phyloP scores from a whole-genome alignment of 2,329 filamentous ascomycete genomes.

The Apiospora arundinis region DNA sequence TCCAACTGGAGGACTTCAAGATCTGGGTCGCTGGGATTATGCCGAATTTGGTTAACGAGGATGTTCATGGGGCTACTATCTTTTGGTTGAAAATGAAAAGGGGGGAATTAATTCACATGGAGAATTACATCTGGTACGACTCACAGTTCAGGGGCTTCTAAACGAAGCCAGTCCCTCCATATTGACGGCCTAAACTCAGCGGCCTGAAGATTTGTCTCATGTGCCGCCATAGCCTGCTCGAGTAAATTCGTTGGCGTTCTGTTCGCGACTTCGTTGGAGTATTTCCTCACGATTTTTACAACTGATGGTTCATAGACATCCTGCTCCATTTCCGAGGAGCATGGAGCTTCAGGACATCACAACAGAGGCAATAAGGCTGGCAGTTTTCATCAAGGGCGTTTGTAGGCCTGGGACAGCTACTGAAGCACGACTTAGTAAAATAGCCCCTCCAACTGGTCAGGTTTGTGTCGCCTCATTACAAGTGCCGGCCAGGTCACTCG shows the following conservation, averaged over 20 bases:
- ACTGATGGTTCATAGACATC: neutral
- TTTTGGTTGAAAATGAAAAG: too few species aligned
- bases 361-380: neutral
- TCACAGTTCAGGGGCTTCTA: slow-evolving; percentile 5
- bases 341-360: neutral
- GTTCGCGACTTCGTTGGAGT: neutral
- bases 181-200: neutral
- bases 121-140: neutral
- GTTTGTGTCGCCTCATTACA: neutral
- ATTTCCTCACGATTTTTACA: neutral
- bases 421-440: neutral
- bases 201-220: slow-evolving; percentile 8
- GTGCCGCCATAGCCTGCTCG: slow-evolving; percentile 20
- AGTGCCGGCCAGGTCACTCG: neutral
- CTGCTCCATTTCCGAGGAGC: neutral
- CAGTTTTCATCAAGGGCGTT: neutral
- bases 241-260: neutral
- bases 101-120: too few species aligned
- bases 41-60: neutral
- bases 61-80: too few species aligned
- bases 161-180: slow-evolving; percentile 23
- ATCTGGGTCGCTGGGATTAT: slow-evolving; percentile 10
- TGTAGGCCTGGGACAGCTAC: neutral
- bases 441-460: neutral
- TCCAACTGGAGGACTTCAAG: slow-evolving; percentile 13